phyloP scores from a whole-genome alignment of 805 yeast genomes.

The Candida odintsovae region DNA sequence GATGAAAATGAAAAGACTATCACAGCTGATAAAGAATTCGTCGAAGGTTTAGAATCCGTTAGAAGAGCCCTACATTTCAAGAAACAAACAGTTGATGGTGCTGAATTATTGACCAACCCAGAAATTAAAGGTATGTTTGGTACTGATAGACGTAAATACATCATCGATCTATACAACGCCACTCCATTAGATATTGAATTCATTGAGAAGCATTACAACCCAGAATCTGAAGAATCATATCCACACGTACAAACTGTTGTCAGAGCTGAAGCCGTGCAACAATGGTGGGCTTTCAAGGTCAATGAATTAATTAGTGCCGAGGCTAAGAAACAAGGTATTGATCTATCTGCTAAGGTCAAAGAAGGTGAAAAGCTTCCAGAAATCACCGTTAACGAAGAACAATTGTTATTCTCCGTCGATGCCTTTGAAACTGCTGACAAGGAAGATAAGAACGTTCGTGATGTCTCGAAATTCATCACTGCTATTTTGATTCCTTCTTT shows the following conservation, averaged over 20 bases:
- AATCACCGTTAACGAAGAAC: conserved; percentile 45
- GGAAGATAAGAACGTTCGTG: conserved; percentile 49
- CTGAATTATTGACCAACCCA: conserved; percentile 60
- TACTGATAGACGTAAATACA: conserved; percentile 76
- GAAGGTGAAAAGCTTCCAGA: conserved; percentile 39
- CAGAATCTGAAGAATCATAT: conserved; percentile 40
- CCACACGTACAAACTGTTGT: conserved; percentile 78
- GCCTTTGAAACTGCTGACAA: conserved; percentile 42
- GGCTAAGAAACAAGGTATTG: conserved; percentile 24
- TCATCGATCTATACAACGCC: conserved; percentile 77
- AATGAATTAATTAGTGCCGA: conserved; percentile 34
- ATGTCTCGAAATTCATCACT: conserved; percentile 59
- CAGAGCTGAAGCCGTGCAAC: conserved; percentile 84
- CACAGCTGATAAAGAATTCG: conserved; percentile 47
- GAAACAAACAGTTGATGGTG: conserved; percentile 48
- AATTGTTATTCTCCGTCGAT: conserved; percentile 49
- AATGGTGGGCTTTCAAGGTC: conserved; percentile 77
- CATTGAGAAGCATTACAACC: conserved; percentile 49
- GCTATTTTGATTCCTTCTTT: conserved; percentile 57
- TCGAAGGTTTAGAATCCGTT: conserved; percentile 48
- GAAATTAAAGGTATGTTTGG: conserved; percentile 86
- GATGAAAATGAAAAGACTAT: conserved; percentile 54
- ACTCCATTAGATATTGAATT: conserved; percentile 83
- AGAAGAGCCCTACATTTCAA: conserved; percentile 77
- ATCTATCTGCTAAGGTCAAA: conserved; percentile 12